phyloP scores from a whole-genome alignment of 2,329 filamentous ascomycete genomes.

The Colletotrichum sp. region DNA sequence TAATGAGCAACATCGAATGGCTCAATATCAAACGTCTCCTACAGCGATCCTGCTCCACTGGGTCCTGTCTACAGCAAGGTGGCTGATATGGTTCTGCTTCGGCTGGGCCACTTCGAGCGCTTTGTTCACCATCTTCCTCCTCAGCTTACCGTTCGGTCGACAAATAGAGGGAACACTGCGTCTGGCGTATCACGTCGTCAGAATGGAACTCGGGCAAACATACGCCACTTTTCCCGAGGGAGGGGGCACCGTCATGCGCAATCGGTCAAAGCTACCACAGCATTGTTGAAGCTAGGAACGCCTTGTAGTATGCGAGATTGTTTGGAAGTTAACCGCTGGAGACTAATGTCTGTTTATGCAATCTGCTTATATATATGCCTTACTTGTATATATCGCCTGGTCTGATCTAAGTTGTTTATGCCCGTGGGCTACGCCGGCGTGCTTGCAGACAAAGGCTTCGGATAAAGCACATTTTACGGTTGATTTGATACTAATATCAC shows the following conservation, averaged over 20 bases:
- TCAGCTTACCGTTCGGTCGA: not conserved
- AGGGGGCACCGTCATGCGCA: not conserved
- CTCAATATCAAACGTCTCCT: accelerated
- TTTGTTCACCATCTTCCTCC: not conserved
- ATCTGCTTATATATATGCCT: too few relatives aligned
- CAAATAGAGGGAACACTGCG: not conserved
- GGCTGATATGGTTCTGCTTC: not conserved
- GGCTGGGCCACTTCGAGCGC: not conserved
- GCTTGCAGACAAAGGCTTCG: too few relatives aligned
- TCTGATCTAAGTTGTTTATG: too few relatives aligned
- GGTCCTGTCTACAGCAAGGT: not conserved
- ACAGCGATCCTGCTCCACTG: not conserved
- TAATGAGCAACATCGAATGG: not conserved
- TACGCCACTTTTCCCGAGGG: accelerated
- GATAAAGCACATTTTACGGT: too few relatives aligned
- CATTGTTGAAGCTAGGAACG: too few relatives aligned
- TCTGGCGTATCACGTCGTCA: not conserved
- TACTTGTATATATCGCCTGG: too few relatives aligned
- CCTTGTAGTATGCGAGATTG: too few relatives aligned
- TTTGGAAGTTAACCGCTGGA: too few relatives aligned
- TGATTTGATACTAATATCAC: too few relatives aligned
- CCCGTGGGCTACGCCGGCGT: too few relatives aligned
- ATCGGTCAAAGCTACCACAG: not conserved
- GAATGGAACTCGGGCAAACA: not conserved
- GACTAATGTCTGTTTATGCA: too few relatives aligned